These are phyloP conservation scores for Eucommia ulmoides DNA, from an alignment of 257 asterid species.

Conservation along the genomic window DNA sequence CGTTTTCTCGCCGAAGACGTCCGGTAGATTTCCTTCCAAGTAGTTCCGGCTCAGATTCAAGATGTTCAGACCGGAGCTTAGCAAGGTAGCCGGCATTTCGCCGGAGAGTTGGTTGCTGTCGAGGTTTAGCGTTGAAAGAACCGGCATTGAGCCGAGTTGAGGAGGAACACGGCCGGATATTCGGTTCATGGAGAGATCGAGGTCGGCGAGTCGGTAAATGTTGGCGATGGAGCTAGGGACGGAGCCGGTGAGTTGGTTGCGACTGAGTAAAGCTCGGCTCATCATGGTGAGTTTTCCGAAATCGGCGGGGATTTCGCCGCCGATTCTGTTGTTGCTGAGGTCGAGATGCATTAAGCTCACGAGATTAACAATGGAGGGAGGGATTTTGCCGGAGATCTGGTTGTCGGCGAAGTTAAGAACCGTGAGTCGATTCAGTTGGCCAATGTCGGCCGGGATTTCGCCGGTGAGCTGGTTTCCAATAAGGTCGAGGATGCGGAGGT, in stretches of 20 bases:
- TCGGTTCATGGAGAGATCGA: slow-evolving; percentile 61
- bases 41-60: slow-evolving; percentile 58
- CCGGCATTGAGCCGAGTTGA: slow-evolving; percentile 79
- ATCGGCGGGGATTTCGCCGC: slow-evolving; percentile 59
- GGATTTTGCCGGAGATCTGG: slow-evolving; percentile 50
- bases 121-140: slow-evolving; percentile 64
- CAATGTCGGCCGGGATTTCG: slow-evolving; percentile 56
- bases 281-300: slow-evolving; percentile 72
- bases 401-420: slow-evolving; percentile 83
- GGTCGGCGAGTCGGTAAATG: slow-evolving; percentile 62
- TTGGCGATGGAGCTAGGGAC: slow-evolving; percentile 50
- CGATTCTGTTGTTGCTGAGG: slow-evolving; percentile 52
- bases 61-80: slow-evolving; percentile 60
- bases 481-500: slow-evolving; percentile 57
- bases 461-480: slow-evolving; percentile 80
- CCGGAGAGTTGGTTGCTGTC: slow-evolving; percentile 59
- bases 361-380: slow-evolving; percentile 56
- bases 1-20: slow-evolving; percentile 51
- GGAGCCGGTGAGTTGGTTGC: slow-evolving; percentile 68
- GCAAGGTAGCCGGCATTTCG: slow-evolving; percentile 33
- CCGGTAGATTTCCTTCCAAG: slow-evolving; percentile 59
- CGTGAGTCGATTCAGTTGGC: slow-evolving; percentile 46
- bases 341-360: slow-evolving; percentile 66
- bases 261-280: slow-evolving; percentile 68
- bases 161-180: slow-evolving; percentile 58